Base-by-base conservation (phyloP, 208 protist species). In the Porcisia hertigi region DNA sequence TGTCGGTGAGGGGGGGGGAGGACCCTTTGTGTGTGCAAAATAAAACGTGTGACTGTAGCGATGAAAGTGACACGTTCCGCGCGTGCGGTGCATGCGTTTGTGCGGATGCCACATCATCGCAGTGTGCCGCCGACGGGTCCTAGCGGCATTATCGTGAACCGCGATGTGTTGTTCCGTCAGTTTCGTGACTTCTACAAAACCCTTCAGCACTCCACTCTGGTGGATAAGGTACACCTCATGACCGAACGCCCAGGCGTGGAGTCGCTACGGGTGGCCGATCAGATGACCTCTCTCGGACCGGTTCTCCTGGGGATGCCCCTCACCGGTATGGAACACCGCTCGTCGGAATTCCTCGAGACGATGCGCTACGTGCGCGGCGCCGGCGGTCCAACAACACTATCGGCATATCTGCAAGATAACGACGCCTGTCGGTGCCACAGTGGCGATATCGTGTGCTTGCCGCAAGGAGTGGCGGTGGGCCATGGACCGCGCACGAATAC, bases 151-250 rank as follows among this genome's bases (percentile, higher is more conserved):
- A 90, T 96, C 47, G 75, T 98, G 41, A 98, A 95, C 76, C 92
- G 94, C 65, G 94, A 96, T 64, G 88, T 97, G 78, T 90, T 98
- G 45, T 86, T 89, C 65, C 86, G 89, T 57, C 94, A 98, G 70
- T 98, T 98, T 66, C 88, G 94, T 39, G 94, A 96, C 79, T 96
- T 97, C 66, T 97, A 97, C 84, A 85, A 84, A 41, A 94, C 87
- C 5, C 87, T 98, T 9, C 92, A 96, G 83, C 92, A 95, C 71
- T 94, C 84, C 34, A 88, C 90, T 14, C 73, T 98, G 20, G 89
- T 98, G 34, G 94, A 98, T 80, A 96, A 97, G 77, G 85, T 98
- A 20, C 92, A 98, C 83, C 76, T 98, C 41, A 97, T 98, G 94
- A 74, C 88, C 25, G 92, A 98, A 82, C 84, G 91, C 18, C 75